Conservation (phyloP, 306 rosid genomes). For the Aeschynomene evenia region DNA sequence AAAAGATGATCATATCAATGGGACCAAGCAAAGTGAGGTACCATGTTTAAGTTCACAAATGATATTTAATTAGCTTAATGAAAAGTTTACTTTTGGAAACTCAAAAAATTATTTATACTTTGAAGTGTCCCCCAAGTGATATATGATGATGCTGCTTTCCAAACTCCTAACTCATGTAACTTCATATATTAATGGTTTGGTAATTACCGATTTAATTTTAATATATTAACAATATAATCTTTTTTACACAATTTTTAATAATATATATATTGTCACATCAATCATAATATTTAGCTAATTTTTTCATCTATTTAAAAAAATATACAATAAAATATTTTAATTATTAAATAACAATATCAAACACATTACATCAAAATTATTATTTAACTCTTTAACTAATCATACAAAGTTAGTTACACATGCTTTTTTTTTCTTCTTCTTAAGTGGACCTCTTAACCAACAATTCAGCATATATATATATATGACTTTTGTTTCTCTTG, state of each 20-base stretch:
- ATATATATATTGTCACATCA: too few species aligned
- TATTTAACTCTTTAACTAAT: conserved; percentile 34
- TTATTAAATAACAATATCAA: too few species aligned
- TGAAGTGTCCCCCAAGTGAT: conserved; percentile 44
- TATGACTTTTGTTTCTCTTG: conserved; percentile 19
- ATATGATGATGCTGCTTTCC: conserved; percentile 31
- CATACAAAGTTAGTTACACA: not conserved
- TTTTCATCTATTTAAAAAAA: too few species aligned
- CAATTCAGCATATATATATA: not conserved
- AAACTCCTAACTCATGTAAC: conserved; percentile 17
- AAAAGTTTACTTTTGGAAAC: conserved; percentile 7
- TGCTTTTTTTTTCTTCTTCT: not conserved
- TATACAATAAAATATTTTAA: too few species aligned
- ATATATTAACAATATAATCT: too few species aligned
- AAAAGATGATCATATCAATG: conserved; percentile 18
- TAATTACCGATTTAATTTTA: too few species aligned
- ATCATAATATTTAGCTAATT: too few species aligned
- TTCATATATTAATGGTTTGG: conserved; percentile 13
- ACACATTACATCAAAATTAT: too few species aligned
- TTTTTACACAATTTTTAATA: too few species aligned
- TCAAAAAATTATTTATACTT: not conserved
- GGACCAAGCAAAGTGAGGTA: conserved; percentile 30
- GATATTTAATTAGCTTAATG: not conserved
- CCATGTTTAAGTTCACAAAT: conserved; percentile 15
- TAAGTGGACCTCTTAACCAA: conserved; percentile 35